A percentile compares a stretch with the other conserved stretches of the same genome.
These are phyloP conservation scores for Xerocomus minutiporus DNA, from an alignment of 1,284 basidiomycete genomes.

Conservation along the genomic window DNA sequence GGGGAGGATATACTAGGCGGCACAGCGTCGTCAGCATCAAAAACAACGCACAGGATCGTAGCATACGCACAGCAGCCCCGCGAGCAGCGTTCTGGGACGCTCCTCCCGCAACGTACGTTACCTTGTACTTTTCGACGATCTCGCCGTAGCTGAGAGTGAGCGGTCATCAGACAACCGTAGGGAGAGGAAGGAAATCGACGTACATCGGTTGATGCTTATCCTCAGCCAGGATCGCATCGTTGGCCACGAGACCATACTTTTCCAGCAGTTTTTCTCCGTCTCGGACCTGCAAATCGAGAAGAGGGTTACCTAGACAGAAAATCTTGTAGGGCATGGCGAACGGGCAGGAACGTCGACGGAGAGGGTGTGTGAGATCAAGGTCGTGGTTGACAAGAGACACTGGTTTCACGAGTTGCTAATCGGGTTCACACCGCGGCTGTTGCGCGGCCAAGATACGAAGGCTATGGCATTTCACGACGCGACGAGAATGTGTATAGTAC, in stretches of 20 bases:
- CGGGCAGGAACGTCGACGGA: constrained; percentile 11
- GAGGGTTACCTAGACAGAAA: constrained; percentile 85
- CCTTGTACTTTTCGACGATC: constrained; percentile 71
- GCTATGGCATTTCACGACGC: neutral
- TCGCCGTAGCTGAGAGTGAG: constrained; percentile 73
- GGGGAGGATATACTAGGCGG: constrained; percentile 78
- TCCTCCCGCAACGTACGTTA: constrained; percentile 94
- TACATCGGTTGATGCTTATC: constrained; percentile 86
- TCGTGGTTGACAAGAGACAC: constrained; percentile 6
- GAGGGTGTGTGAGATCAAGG: constrained; percentile 3
- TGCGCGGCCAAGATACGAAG: neutral
- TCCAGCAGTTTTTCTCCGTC: constrained; percentile 81
- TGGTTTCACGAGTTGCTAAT: neutral
- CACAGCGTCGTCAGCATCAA: neutral
- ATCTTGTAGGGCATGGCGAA: constrained; percentile 43
- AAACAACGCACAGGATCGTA: constrained; percentile 2
- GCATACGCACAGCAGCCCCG: constrained; percentile 80
- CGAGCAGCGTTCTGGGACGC: constrained; percentile 96
- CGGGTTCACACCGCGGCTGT: neutral
- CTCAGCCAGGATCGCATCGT: constrained; percentile 95
- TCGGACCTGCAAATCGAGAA: constrained; percentile 86
- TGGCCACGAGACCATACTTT: constrained; percentile 91
- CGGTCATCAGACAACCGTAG: neutral
- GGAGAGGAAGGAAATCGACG: neutral
- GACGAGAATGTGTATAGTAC: neutral